Evolutionary conservation across 495 filamentous ascomycete species (phyloP), one percentile per base, ranked within the genome.

Genomic region (Penicillium longicatenatum): DNA sequence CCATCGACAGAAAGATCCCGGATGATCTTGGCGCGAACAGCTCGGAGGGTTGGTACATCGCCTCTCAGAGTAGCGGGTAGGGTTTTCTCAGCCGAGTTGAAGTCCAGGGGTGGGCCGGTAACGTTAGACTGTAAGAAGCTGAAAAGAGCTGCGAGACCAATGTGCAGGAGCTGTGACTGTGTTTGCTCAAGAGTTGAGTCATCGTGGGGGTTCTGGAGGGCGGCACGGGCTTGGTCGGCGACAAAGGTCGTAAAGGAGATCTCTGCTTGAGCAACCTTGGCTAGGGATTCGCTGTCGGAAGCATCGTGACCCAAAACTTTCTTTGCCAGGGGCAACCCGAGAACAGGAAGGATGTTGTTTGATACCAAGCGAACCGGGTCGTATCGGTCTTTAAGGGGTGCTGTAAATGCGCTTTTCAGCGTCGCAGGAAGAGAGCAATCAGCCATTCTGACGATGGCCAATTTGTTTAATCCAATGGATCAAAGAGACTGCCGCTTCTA

Each of bases 41-140:
- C 57, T 55, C 73, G 65, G 5, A 67, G 67, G 6, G 59, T 63
- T 42, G 52, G 54, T 47, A 54, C 41, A 37, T 71, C 62, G 44
- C 70, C 57, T 55, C 68, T 70, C 22, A 77, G 58, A 41, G 59
- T 52, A 30, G 66, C 55, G 7, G 86, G 84, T 19, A 93, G 71
- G n/a, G 92, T 75, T 0, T 73, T 48, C 7, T 80, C 69, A 3
- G 78, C 72, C 7, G 84, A 73, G 42, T 66, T 69, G 66, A 85
- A 89, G 0, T 75, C 66, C n/a, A 91, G 74, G 1, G 86, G 85
- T 21, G 93, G 95, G 0, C 94, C 94, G 14, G 94, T 97, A 50
- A 97, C 89, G 70, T 91, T 98, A 1, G 86, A 86, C 62, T 98
- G 94, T 20, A 97, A 70, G 70, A 98, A 98, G n/a, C 85, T 83